Evolutionary conservation across 202 grass and related monocot species (phyloP), one percentile per base, ranked within the genome.

Genomic region (Setaria italica): DNA sequence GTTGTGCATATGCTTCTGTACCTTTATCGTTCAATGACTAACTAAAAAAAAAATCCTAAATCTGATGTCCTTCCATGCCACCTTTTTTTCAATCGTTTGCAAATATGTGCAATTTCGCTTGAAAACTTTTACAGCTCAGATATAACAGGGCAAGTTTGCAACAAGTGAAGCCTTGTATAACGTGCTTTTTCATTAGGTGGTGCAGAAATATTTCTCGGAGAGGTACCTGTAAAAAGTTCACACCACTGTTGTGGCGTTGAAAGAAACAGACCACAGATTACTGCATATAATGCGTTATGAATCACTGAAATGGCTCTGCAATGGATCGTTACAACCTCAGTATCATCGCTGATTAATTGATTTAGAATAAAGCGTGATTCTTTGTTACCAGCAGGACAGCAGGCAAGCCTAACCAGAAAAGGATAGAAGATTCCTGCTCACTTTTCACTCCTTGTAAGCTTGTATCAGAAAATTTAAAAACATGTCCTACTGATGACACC

Each of bases 371-470:
- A 45, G 42, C 19, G 39, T 67, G 30, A 48, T 78, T 15, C 51
- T 29, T 82, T 42, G 49, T 77, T 70, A 17, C 50, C 35, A 41
- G 39, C 4, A 41, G 39, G 39, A 41, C 39, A 37, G 80, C 3
- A 60, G 10, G 57, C 68, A 64, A 71, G 53, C 62, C 46, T 77
- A 62, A 47, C 16, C 54, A 46, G 62, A 74, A 45, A 57, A 74
- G 37, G 12, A 79, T 53, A 74, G 56, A 83, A 57, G 65, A 84
- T 70, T 81, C 63, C 80, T 34, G 29, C 9, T 79, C 64, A 57
- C 81, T 72, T 90, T 90, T 80, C 41, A 87, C 69, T 87, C 54
- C 33, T 75, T 75, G 72, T 56, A 75, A 56, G 34, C 33, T 74
- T 21, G 60, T 19, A 70, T 48, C 34, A 64, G 80, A 68, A 35